Percentiles rank a stretch among this genome's conserved stretches.
Evolutionary conservation across 345 rosid species (phyloP).

Genomic region (Excoecaria agallocha): DNA sequence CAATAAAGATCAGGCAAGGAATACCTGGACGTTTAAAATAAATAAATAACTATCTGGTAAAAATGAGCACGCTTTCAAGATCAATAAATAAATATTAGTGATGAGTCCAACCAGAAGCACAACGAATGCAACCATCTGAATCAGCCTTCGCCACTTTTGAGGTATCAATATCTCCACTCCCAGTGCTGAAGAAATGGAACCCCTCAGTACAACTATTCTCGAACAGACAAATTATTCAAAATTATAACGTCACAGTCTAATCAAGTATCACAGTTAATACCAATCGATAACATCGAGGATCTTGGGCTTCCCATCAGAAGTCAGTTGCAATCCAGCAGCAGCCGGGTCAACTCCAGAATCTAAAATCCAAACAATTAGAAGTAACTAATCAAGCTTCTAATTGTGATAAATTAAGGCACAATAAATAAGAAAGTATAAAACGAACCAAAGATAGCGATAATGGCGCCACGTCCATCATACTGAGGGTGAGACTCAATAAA

Average conservation of each 20-base stretch:
- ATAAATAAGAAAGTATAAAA: not conserved
- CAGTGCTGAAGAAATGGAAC: conserved; percentile 51
- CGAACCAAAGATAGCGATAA: conserved; percentile 89
- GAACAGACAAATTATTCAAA: not conserved
- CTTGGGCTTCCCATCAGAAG: conserved; percentile 95
- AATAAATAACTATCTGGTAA: not conserved
- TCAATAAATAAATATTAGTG: not conserved
- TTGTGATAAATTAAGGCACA: not conserved
- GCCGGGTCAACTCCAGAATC: conserved; percentile 98
- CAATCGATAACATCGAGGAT: conserved; percentile 89
- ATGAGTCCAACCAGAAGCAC: conserved; percentile 71
- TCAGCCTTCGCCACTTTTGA: conserved; percentile 84
- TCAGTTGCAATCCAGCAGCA: conserved; percentile 82
- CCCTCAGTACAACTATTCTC: not conserved
- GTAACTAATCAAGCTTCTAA: not conserved
- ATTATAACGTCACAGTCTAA: not conserved
- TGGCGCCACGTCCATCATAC: conserved; percentile 82
- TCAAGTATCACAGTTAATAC: conserved; percentile 29
- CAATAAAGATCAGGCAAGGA: not conserved
- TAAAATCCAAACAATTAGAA: conserved; percentile 16
- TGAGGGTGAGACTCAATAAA: conserved; percentile 72
- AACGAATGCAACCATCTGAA: conserved; percentile 64
- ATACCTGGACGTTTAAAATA: not conserved
- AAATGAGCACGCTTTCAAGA: not conserved
- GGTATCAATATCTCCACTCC: conserved; percentile 93